Conservation (phyloP, 257 asterid genomes). For the Fraxinus excelsior region DNA sequence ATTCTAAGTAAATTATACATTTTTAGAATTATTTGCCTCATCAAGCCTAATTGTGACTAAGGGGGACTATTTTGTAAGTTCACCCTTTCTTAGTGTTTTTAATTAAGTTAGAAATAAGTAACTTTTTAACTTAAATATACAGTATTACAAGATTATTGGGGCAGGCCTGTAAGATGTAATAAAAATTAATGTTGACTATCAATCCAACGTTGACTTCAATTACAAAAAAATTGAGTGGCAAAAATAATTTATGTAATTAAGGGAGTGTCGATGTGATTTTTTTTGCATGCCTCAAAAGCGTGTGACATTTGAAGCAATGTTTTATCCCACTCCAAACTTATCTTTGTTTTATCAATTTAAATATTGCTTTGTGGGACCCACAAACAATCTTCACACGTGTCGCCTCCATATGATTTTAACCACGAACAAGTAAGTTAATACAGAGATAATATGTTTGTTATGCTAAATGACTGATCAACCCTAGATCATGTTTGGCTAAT, state of each 20-base stretch:
- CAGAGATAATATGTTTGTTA: too few relatives aligned
- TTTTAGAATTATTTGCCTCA: not conserved
- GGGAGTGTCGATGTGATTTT: not conserved
- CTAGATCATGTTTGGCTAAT: not conserved
- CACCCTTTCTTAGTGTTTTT: too few relatives aligned
- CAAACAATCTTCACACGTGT: slow-evolving; percentile 34
- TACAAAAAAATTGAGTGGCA: not conserved
- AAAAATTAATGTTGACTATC: too few relatives aligned
- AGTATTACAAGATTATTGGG: too few relatives aligned
- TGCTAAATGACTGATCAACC: not conserved
- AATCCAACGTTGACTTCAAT: too few relatives aligned
- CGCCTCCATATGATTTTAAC: not conserved
- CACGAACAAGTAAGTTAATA: not conserved
- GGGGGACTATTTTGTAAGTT: too few relatives aligned
- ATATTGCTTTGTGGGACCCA: slow-evolving; percentile 35
- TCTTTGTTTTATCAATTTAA: slow-evolving; percentile 39
- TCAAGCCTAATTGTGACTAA: not conserved
- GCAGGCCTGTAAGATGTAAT: too few relatives aligned
- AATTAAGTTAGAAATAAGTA: too few relatives aligned
- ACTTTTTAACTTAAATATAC: too few relatives aligned
- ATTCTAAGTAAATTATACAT: not conserved
- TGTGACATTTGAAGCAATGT: not conserved
- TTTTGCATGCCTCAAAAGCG: not conserved
- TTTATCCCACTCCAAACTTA: slow-evolving; percentile 29
- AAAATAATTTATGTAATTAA: too few relatives aligned